Percentiles rank a stretch among this genome's conserved stretches.
These are phyloP conservation scores for Dioscorea cayenensis DNA, from an alignment of 116 monocot species.

Conservation along the genomic window DNA sequence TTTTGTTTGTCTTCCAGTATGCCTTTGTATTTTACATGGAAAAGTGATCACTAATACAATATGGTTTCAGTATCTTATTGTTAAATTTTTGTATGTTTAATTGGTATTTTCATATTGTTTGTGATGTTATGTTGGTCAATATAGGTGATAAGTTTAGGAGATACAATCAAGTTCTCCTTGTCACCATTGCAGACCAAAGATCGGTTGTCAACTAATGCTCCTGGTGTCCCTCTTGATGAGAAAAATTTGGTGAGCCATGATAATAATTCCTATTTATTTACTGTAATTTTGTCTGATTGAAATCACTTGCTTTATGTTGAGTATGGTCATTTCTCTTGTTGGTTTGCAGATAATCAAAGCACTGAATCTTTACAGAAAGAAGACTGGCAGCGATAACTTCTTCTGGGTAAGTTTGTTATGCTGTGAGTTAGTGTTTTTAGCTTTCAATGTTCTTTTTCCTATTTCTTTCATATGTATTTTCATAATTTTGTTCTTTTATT, in stretches of 20 bases:
- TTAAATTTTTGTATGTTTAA: not conserved
- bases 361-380: conserved; percentile 87
- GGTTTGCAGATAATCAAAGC: conserved; percentile 84
- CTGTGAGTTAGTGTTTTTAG: not conserved
- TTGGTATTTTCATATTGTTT: not conserved
- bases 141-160: conserved; percentile 93
- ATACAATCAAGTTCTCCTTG: conserved; percentile 93
- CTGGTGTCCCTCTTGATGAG: conserved; percentile 88
- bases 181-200: conserved; percentile 77
- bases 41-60: too few relatives aligned
- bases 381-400: conserved; percentile 84
- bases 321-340: not conserved
- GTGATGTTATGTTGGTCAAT: not conserved
- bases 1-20: too few relatives aligned
- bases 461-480: not conserved
- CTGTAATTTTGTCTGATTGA: not conserved
- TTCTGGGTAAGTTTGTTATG: conserved; percentile 61
- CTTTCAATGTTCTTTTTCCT: not conserved
- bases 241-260: conserved; percentile 66
- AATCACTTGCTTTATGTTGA: not conserved
- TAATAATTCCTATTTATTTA: not conserved
- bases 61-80: not conserved
- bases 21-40: too few relatives aligned
- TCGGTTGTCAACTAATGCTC: conserved; percentile 70
- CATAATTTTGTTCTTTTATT: not conserved